A percentile compares a stretch with the other conserved stretches of the same genome.
These are phyloP conservation scores for Verticillium nubilum DNA, from an alignment of 2,329 filamentous ascomycete species.

Conservation along the genomic window DNA sequence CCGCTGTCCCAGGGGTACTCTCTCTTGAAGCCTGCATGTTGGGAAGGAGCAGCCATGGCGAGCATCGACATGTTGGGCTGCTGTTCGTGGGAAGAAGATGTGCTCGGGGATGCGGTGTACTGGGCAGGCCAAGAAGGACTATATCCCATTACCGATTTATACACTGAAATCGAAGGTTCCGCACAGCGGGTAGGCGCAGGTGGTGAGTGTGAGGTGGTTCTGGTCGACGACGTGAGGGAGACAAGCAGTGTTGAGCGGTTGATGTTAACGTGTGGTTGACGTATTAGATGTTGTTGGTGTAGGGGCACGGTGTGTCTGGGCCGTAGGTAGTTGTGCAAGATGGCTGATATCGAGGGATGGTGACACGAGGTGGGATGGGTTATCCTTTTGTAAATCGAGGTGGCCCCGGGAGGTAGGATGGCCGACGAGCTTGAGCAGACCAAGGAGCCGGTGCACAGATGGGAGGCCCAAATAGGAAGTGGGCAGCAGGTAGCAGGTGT, in stretches of 20 bases:
- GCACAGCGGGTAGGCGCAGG: constrained; percentile 12
- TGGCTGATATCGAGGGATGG: not conserved
- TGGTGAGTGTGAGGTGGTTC: not conserved
- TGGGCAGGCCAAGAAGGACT: constrained; percentile 26
- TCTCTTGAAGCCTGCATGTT: constrained; percentile 33
- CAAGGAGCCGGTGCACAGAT: constrained; percentile 28
- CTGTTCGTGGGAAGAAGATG: constrained; percentile 13
- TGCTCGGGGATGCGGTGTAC: constrained; percentile 20
- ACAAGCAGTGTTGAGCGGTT: not conserved
- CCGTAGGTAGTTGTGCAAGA: constrained; percentile 7
- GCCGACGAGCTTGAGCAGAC: constrained; percentile 9
- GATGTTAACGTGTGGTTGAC: not conserved
- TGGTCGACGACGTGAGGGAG: constrained; percentile 3
- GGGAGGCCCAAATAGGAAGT: constrained; percentile 33
- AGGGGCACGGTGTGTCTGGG: constrained; percentile 10
- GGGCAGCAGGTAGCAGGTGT: constrained; percentile 28
- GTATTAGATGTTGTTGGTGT: constrained; percentile 4
- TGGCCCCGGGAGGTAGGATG: constrained; percentile 3
- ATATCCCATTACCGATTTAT: constrained; percentile 32
- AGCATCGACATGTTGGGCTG: constrained; percentile 43
- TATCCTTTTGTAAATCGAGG: constrained; percentile 14
- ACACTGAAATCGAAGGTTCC: constrained; percentile 14
- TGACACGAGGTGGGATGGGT: not conserved
- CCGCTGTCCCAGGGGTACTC: constrained; percentile 33
- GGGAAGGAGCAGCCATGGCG: constrained; percentile 37